Evolutionary conservation across 352 stramenopile species (phyloP), one percentile per base, ranked within the genome.

Genomic region (Phytophthora idaei): DNA sequence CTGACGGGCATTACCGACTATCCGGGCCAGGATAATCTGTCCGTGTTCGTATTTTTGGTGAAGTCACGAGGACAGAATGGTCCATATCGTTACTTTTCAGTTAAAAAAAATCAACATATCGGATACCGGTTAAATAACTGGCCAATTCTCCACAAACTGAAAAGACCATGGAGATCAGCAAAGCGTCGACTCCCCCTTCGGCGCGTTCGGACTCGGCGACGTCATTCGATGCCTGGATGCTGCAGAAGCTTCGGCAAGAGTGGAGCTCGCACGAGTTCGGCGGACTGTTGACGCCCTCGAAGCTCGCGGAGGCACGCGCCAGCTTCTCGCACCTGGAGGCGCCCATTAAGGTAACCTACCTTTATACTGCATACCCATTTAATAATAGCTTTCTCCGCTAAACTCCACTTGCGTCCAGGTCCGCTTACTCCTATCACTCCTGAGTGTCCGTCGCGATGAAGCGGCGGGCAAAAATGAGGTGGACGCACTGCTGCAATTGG

Each of bases 221-320:
- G n/a, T 71, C 73, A 29, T 78, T 85, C 47, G 82, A 92, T 61
- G 62, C 77, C 47, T 94, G 85, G 85, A 71, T 94, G 54, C 70
- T 89, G 64, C 83, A 90, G 61, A 92, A 92, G 68, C 78, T 94
- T 39, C 83, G 81, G 57, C 63, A 76, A 41, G 83, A 94, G 55
- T 94, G 85, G 85, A 92, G 82, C 45, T 89, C 85, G 14, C 76
- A 76, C 53, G 85, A 92, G 31, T 76, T 94, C 5, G 85, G 85
- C 7, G 60, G 61, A 27, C 70, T 91, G 50, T 67, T 93, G 46
- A 89, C 85, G 42, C 67, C 74, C 9, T 73, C 86, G 14, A 87
- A 85, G 55, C 66, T 93, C 45, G 61, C 73, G 2, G 83, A 93
- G 52, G 80, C 79, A 12, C 69, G 86, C 48, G 58, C 72, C 56